These are phyloP conservation scores for Gossypium armourianum DNA, from an alignment of 441 rosid genomes.

Conservation along the genomic window DNA sequence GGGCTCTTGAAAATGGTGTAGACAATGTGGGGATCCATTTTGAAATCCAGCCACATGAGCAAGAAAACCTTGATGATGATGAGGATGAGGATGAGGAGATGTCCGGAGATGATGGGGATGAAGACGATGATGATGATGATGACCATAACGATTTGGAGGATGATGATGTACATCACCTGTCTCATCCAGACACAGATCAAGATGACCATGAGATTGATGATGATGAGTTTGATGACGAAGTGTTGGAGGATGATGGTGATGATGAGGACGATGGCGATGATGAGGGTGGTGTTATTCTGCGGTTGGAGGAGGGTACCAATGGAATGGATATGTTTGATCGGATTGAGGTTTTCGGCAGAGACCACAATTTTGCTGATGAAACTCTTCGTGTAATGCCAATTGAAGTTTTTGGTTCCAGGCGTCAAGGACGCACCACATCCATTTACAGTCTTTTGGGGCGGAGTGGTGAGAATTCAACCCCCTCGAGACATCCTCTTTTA, in stretches of 20 bases:
- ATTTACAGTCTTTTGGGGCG: conserved; percentile 91
- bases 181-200: conserved; percentile 88
- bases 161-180: conserved; percentile 78
- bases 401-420: conserved; percentile 93
- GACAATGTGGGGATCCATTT: conserved; percentile 63
- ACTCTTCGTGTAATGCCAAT: conserved; percentile 94
- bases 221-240: conserved; percentile 89
- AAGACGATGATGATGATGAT: conserved; percentile 71
- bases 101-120: conserved; percentile 84
- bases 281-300: conserved; percentile 77
- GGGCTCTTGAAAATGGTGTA: conserved; percentile 66
- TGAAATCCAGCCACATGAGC: conserved; percentile 70
- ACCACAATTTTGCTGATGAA: conserved; percentile 72
- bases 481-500: conserved; percentile 84
- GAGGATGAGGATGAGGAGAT: conserved; percentile 63
- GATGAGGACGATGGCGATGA: conserved; percentile 90
- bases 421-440: conserved; percentile 88
- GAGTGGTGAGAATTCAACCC: conserved; percentile 49
- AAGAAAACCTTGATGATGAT: conserved; percentile 62
- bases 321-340: conserved; percentile 92
- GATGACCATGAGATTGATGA: conserved; percentile 97
- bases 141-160: conserved; percentile 70
- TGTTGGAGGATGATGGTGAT: conserved; percentile 84
- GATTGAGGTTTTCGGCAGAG: conserved; percentile 83
- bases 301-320: conserved; percentile 86